Evolutionary conservation across 306 rosid genomes (phyloP), one percentile per base, ranked within the genome.

Genomic region (Cicer cuneatum): DNA sequence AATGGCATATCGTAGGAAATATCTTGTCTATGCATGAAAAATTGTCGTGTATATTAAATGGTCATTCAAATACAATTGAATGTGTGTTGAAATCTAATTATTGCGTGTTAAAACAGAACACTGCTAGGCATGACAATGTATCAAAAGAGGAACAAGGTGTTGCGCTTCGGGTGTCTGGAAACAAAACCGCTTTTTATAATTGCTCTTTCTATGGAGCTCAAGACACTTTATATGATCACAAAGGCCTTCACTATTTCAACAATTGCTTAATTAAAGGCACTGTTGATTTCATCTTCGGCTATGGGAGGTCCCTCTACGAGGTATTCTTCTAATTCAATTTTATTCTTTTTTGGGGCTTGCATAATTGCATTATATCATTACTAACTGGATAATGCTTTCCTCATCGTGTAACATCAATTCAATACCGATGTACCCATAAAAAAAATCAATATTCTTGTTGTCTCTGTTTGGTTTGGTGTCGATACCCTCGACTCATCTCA

Each of bases 171-270:
- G 75, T 87, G 43, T 86, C 89, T 39, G 97, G 90, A 66, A 91
- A 83, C 6, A 89, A 86, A 72, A 88, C 86, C 2, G 89, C 87
- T 0, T 89, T 91, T 71, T 88, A 87, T 77, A 87, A 87, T 69
- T 89, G 92, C 81, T 87, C 74, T 53, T 86, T 91, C 71, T 72
- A 67, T 71, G 97, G 97, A 39, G 71, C 75, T 67, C 94, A 89
- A 83, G 97, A 91, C 80, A 87, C 97, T 6, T 80, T 87, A 0
- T 91, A 91, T 49, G 97, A 91, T 64, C 94, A 89, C 75, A 89
- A 83, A 65, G 95, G 97, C 1, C 86, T 87, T 80, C 97, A 91
- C 78, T 89, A 81, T 76, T 91, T 91, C 85, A 75, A 74, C 16
- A 87, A 84, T 35, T 89, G 95, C 78, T 80, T 60, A 40, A 80